phyloP scores from a whole-genome alignment of 352 stramenopile genomes.

The Pythium scleroteichum region DNA sequence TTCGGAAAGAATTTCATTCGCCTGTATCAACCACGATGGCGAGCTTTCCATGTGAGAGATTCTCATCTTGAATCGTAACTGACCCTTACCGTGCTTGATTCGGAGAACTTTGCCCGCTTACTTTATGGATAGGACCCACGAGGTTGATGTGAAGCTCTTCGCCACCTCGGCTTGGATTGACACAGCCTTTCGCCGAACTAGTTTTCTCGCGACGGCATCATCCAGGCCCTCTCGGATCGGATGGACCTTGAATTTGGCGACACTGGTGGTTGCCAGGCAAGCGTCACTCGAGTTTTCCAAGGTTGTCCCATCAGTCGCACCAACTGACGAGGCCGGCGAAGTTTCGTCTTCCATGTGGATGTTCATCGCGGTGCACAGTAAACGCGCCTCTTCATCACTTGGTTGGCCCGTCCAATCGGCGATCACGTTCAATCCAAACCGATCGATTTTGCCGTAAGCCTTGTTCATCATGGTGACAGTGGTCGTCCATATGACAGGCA shows the following conservation, averaged over 20 bases:
- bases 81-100: no score
- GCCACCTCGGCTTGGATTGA: constrained; percentile 4
- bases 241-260: constrained; percentile 23
- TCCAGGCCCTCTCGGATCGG: constrained; percentile 13
- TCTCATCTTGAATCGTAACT: no score
- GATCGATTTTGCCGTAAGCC: constrained; percentile 58
- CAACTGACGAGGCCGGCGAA: not conserved
- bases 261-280: not conserved
- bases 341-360: constrained; percentile 33
- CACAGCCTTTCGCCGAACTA: constrained; percentile 2
- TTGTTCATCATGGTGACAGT: constrained; percentile 60
- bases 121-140: not conserved
- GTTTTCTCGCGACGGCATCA: not conserved
- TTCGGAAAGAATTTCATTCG: no score
- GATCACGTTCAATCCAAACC: constrained; percentile 46
- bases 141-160: not conserved
- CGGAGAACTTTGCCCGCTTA: no score
- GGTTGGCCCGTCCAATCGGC: constrained; percentile 33
- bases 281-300: constrained; percentile 1
- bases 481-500: constrained; percentile 37
- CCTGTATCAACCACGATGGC: no score
- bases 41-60: not conserved
- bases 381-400: constrained; percentile 20
- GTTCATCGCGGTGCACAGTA: constrained; percentile 47
- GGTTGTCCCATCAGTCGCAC: not conserved